Evolutionary conservation across 1,284 basidiomycete species (phyloP), one percentile per base, ranked within the genome.

Genomic region (Spongiforma sp.): DNA sequence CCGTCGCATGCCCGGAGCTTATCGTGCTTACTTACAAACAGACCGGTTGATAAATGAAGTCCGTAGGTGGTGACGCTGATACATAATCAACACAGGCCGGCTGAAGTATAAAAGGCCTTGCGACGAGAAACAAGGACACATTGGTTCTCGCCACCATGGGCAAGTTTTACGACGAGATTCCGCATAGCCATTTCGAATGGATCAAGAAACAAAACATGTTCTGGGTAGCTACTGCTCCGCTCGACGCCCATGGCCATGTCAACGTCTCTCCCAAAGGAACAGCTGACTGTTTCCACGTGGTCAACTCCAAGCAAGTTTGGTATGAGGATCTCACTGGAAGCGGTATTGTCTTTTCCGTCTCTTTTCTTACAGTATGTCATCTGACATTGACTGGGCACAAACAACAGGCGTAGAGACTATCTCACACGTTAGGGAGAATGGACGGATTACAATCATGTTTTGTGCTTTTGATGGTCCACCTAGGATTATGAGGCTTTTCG

Each of bases 311-410:
- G 33, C 79, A 73, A n/a, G 83, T 86, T 32, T 87, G 86, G 83
- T 87, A 87, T 65, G 83, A 87, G 61, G 86, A 87, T 69, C 71
- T 86, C 60, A 78, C 79, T 7, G 86, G 86, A 3, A 86, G 83
- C 67, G 86, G 85, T 84, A 59, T 43, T 21, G 54, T n/a, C n/a
- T 41, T 41, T 17, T 41, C 39, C 21, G 15, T 9, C 8, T 37
- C 10, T 37, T 37, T 37, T 37, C 8, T 15, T 37, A 37, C 10
- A 26, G 17, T 10, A 8, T 19, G n/a, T 19, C 26, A 30, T 7
- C 46, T 36, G 26, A 32, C 11, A 33, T 37, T 61, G 39, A 52
- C n/a, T 14, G 5, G n/a, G n/a, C n/a, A n/a, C 21, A 30, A 33
- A 24, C 9, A 32, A 32, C 54, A 86, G 85, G 84, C 5, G 70